Percentiles rank a stretch among this genome's conserved stretches.
These are phyloP conservation scores for Prunus kanzakura DNA, from an alignment of 306 rosid genomes.

Conservation along the genomic window DNA sequence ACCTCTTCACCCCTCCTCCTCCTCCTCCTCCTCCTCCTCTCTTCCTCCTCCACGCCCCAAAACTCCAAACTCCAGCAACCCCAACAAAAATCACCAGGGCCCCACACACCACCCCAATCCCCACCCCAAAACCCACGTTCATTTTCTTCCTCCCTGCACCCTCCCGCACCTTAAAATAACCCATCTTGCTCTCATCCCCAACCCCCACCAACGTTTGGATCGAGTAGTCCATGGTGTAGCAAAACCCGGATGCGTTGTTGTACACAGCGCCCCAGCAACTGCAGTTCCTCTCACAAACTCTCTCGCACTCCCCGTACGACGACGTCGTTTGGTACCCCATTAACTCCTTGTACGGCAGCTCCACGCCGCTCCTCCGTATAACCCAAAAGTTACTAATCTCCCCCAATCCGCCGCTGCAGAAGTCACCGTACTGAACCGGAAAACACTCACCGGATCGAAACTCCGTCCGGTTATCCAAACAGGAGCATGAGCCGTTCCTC, in stretches of 20 bases:
- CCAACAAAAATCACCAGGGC: slow-evolving; percentile 14
- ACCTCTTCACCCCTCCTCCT: slow-evolving; percentile 18
- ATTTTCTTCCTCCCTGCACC: slow-evolving; percentile 21
- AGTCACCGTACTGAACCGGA: slow-evolving; percentile 22
- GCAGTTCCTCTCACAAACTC: slow-evolving; percentile 52
- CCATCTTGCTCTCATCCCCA: slow-evolving; percentile 56
- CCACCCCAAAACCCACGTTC: slow-evolving; percentile 18
- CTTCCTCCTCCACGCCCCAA: slow-evolving; percentile 27
- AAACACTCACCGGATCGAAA: slow-evolving; percentile 43
- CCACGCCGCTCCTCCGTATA: slow-evolving; percentile 57
- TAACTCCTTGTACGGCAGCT: slow-evolving; percentile 57
- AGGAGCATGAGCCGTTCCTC: slow-evolving; percentile 50
- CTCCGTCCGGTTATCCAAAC: slow-evolving; percentile 58
- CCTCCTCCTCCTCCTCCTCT: slow-evolving; percentile 2
- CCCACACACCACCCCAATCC: slow-evolving; percentile 30
- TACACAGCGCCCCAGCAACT: slow-evolving; percentile 83
- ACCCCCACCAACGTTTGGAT: slow-evolving; percentile 51
- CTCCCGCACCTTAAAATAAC: slow-evolving; percentile 72
- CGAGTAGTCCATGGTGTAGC: slow-evolving; percentile 62
- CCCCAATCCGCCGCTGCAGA: slow-evolving; percentile 40
- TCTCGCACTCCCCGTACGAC: slow-evolving; percentile 55
- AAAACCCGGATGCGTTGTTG: slow-evolving; percentile 57
- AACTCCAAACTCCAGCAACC: slow-evolving; percentile 32
- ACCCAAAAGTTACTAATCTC: slow-evolving; percentile 32
- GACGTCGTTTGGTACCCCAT: slow-evolving; percentile 37